Base-by-base conservation (phyloP, 495 filamentous ascomycete genomes). In the Lepidopterella palustris region DNA sequence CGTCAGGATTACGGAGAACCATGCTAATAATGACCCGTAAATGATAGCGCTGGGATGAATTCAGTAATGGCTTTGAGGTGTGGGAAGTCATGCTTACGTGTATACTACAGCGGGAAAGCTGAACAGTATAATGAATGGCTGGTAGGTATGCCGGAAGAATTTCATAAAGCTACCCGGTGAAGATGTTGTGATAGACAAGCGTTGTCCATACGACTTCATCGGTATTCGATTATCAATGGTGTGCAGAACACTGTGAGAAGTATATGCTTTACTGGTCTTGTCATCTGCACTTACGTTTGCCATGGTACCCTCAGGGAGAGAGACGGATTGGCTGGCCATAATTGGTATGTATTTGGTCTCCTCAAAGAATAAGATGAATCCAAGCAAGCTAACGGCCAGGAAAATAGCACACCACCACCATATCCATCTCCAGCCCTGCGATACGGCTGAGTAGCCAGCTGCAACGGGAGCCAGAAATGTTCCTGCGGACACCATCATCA, bases 381-480 rank as follows among this genome's bases (percentile, higher is more conserved):
- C 10, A 5, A 79, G 27, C 2, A 68, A 66, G 26, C 65, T 57
- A n/a, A 76, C 57, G 0, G 69, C 78, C 23, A 78, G 71, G 60
- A 79, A 71, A 18, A 80, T 79, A 2, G 71, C 70, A 40, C 67
- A 72, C 73, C 76, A 79, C 79, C 78, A 81, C 72, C 76, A 80
- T 32, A 77, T 73, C 78, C 78, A 80, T 23, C 74, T 60, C 78
- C 78, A 81, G 2, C 76, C 76, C 45, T 78, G 73, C 29, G 71
- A 70, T 11, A 69, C 65, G 0, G 74, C 73, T 23, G 77, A 72
- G 53, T 76, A 76, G 0, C 79, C 79, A 25, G 74, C 72, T 5
- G 77, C 70, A 0, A 82, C 70, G 1, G 77, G 74, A 0, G 66
- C 75, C 0, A 81, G 67, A 35, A 69, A 73, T 0, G 70, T 60